phyloP scores from a whole-genome alignment of 176 grass and related monocot species.

The Phoenix roebelenii region DNA sequence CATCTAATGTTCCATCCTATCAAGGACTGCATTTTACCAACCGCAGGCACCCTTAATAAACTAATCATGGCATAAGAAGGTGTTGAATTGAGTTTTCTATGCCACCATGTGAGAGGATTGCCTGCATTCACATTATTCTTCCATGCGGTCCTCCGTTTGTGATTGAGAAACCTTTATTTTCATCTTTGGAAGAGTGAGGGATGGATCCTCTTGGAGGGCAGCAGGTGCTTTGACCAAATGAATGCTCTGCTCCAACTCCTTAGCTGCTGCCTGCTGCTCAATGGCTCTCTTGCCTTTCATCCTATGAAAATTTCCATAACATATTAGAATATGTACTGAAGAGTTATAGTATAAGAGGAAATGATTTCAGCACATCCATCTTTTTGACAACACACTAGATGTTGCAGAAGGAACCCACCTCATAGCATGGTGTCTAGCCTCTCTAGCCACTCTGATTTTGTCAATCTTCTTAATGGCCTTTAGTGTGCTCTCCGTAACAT shows the following conservation, averaged over 20 bases:
- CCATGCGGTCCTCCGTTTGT: slow-evolving; percentile 41
- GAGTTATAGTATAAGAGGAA: background rate
- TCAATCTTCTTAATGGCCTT: slow-evolving; percentile 62
- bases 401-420: slow-evolving; percentile 30
- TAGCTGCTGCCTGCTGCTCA: slow-evolving; percentile 20
- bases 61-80: too few relatives aligned
- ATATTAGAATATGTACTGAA: background rate
- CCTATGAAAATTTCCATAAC: slow-evolving; percentile 25
- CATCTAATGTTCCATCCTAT: too few relatives aligned
- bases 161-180: slow-evolving; percentile 44
- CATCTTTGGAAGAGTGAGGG: slow-evolving; percentile 27
- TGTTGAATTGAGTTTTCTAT: too few relatives aligned
- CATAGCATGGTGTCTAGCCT: slow-evolving; percentile 38
- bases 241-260: slow-evolving; percentile 63
- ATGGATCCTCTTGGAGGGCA: slow-evolving; percentile 21
- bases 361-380: background rate
- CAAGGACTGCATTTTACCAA: too few relatives aligned
- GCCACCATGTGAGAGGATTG: too few relatives aligned
- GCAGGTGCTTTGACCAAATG: slow-evolving; percentile 36
- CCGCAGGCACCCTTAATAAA: too few relatives aligned
- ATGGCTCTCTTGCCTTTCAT: slow-evolving; percentile 35
- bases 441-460: slow-evolving; percentile 55
- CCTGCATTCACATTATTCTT: slow-evolving; percentile 35
- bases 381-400: background rate
- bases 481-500: slow-evolving; percentile 42